Evolutionary conservation across 805 yeast genomes (phyloP), one percentile per base, ranked within the genome.

Genomic region (Blastobotrys muscicola): DNA sequence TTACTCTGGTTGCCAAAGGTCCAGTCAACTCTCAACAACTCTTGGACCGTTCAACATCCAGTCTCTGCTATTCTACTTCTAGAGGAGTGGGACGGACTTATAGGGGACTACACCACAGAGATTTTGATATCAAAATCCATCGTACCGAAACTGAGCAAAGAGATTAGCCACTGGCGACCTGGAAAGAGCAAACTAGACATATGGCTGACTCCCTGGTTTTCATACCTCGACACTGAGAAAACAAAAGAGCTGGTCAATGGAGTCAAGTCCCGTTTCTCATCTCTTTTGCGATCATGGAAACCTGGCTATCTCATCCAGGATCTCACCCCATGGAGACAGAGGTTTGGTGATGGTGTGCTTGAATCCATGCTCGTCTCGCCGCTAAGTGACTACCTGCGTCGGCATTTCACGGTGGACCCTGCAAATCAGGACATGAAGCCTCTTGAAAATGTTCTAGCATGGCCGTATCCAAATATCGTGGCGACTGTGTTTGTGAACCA

Each of bases 151-250:
- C 53, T 78, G 3, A 33, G 51, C 0, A 15, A 47, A 2, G 64
- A 60, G 0, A 55, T 75, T 4, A 45, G 55, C 3, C 47, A 50
- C 0, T 73, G 78, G 78, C 49, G 58, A 0, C 54, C 48, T 47
- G 11, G 39, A 4, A 20, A 30, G 6, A 37, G 20, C 16, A 11
- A 35, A 8, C 59, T 51, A n/a, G 53, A 56, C 35, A 26, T 29
- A 20, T 67, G 71, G 70, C 46, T 67, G 4, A 61, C 63, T 45
- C 71, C 68, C 16, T 67, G 70, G 70, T 38, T 66, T 30, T 62
- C 66, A 15, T 60, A 56, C 30, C 38, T 65, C 12, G 47, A 46
- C 2, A 30, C 41, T 6, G 44, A 46, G 11, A 34, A 45, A 15
- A 49, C 44, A 7, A 50, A 38, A 7, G 38, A 38, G 11, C 41